These are phyloP conservation scores for Polyporus arcularius DNA, from an alignment of 768 basidiomycete species.

Conservation along the genomic window DNA sequence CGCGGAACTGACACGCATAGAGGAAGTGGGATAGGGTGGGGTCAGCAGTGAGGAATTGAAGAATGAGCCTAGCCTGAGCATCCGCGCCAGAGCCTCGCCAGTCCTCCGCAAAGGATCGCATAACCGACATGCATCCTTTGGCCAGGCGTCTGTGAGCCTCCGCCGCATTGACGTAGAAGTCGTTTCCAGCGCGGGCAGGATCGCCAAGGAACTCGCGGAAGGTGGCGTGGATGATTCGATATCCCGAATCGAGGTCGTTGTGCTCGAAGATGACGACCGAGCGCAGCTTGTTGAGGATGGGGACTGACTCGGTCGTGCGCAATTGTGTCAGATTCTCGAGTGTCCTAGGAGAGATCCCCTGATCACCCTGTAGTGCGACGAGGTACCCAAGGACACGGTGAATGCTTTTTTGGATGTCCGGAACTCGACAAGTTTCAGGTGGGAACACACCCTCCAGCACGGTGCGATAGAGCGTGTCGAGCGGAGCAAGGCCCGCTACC, in stretches of 20 bases:
- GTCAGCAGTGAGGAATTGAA: too few relatives aligned
- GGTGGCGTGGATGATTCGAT: not conserved
- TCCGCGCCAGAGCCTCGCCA: too few relatives aligned
- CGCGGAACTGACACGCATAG: too few relatives aligned
- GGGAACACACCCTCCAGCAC: slow-evolving; percentile 1
- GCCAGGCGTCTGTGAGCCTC: not conserved
- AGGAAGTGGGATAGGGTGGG: too few relatives aligned
- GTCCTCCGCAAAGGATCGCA: not conserved
- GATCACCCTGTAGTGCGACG: not conserved
- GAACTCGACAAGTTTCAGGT: too few relatives aligned
- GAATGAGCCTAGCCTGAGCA: too few relatives aligned
- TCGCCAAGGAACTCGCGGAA: slow-evolving; percentile 4
- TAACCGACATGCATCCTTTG: not conserved
- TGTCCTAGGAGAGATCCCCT: not conserved
- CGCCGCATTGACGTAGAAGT: not conserved
- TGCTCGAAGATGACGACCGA: not conserved
- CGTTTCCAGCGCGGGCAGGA: not conserved
- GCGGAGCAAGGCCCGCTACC: not conserved
- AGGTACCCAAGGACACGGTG: not conserved
- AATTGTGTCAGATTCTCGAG: not conserved
- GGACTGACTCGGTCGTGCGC: not conserved
- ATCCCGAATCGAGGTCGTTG: not conserved
- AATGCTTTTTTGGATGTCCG: not conserved
- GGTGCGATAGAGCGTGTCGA: not conserved
- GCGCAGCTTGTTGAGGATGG: not conserved